Conservation (phyloP, 345 rosid genomes). For the Corchorus capsularis region DNA sequence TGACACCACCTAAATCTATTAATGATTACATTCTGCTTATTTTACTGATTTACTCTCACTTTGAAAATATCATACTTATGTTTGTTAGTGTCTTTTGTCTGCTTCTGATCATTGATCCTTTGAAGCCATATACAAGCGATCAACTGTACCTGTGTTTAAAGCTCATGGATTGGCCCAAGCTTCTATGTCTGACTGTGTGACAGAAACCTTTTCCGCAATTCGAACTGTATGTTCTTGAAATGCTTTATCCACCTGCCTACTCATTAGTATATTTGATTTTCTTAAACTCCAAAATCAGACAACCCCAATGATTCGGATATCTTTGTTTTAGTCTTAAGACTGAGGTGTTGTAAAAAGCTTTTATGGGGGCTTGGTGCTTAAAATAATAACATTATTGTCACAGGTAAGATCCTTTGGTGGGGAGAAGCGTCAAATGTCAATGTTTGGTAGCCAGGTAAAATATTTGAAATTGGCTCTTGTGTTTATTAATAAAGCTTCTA, state of each 20-base stretch:
- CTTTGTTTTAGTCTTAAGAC: conserved; percentile 9
- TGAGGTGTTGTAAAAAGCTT: conserved; percentile 15
- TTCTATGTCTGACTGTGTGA: conserved; percentile 85
- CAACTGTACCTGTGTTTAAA: conserved; percentile 81
- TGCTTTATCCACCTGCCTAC: not conserved
- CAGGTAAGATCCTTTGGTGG: conserved; percentile 99
- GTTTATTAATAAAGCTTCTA: not conserved
- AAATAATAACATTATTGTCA: conserved; percentile 23
- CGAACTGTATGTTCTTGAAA: conserved; percentile 71
- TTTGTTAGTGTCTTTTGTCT: conserved; percentile 22
- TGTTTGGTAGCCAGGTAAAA: conserved; percentile 81
- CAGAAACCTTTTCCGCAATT: conserved; percentile 92
- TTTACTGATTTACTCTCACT: conserved; percentile 1
- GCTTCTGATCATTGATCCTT: conserved; percentile 35
- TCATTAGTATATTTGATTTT: not conserved
- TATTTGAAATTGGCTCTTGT: conserved; percentile 13
- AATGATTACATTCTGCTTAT: not conserved
- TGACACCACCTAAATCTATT: not conserved
- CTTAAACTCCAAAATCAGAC: conserved; percentile 4
- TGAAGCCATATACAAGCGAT: conserved; percentile 82
- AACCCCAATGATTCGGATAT: not conserved
- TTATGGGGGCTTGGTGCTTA: conserved; percentile 20
- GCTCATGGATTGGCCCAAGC: conserved; percentile 93
- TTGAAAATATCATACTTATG: not conserved
- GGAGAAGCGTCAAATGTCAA: conserved; percentile 86